Evolutionary conservation across 139 green algal species (phyloP), one percentile per base, ranked within the genome.

Genomic region (Tetratostichococcus sp.): DNA sequence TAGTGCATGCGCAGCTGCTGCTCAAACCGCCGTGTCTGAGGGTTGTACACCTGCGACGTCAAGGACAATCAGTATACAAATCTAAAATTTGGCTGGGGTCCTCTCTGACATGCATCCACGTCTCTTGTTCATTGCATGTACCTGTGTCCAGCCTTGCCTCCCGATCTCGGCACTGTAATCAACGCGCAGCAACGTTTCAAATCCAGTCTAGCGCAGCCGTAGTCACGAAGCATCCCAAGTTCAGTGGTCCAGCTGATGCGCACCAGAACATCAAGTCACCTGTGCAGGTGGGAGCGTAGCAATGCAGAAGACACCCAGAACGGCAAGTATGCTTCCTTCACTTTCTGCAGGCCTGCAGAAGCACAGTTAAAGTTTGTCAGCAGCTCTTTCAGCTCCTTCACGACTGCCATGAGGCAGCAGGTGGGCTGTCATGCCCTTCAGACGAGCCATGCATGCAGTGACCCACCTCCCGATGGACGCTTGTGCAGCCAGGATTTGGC

Each of bases 311-410:
- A 30, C 19, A 67, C 43, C 70, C 70, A 75, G 42, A 75, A 75
- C 19, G 70, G 70, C 43, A 75, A 30, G 30, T 34, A 75, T 28
- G 43, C 28, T 43, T 75, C 70, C 70, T 75, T 75, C 70, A 75
- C 25, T 26, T 67, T 75, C 43, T 75, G 43, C 19, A 75, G 43
- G 5, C 70, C 70, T 67, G 43, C 70, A 28, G 17, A 8, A 23
- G 2, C 14, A n/a, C n/a, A n/a, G n/a, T n/a, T n/a, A n/a, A n/a
- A n/a, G n/a, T n/a, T n/a, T n/a, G n/a, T n/a, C n/a, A n/a, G n/a
- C n/a, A n/a, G n/a, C n/a, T n/a, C n/a, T n/a, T n/a, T n/a, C n/a
- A n/a, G n/a, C n/a, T n/a, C n/a, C n/a, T n/a, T n/a, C n/a, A n/a
- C n/a, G n/a, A n/a, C n/a, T n/a, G n/a, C n/a, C n/a, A n/a, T n/a